Conservation (phyloP, 805 yeast genomes). For the Starmerella bombicola region DNA sequence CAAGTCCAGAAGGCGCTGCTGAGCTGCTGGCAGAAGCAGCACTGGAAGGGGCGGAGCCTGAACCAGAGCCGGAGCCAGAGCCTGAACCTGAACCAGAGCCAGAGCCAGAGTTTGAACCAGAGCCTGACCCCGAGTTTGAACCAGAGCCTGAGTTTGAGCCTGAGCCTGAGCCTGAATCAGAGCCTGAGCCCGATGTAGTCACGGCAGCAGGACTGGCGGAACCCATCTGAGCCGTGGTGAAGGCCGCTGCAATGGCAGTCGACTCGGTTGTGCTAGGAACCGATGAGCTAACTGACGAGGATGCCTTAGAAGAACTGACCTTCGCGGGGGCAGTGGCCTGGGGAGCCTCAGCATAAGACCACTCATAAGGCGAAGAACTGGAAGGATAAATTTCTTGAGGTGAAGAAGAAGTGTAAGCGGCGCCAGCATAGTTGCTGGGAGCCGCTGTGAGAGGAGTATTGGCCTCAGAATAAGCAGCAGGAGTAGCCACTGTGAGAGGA, state of each 20-base stretch:
- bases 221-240: neutral
- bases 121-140: constrained; percentile 20
- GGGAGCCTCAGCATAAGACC: neutral
- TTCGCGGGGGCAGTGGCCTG: neutral
- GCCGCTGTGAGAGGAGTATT: neutral
- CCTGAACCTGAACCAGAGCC: constrained; percentile 19
- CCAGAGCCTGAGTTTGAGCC: constrained; percentile 12
- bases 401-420: neutral
- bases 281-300: constrained; percentile 1
- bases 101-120: constrained; percentile 14
- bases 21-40: constrained; percentile 18
- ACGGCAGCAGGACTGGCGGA: constrained; percentile 1
- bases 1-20: constrained; percentile 13
- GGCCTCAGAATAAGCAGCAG: neutral
- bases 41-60: constrained; percentile 19
- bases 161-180: constrained; percentile 20
- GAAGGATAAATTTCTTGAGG: neutral
- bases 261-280: constrained; percentile 1
- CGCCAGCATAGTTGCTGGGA: neutral
- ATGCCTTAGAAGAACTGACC: neutral
- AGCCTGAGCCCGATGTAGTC: constrained; percentile 6
- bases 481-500: neutral
- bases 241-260: neutral
- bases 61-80: constrained; percentile 15
- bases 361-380: neutral